Conservation (phyloP, 169 alveolate species). For the Eimeria zaria region DNA sequence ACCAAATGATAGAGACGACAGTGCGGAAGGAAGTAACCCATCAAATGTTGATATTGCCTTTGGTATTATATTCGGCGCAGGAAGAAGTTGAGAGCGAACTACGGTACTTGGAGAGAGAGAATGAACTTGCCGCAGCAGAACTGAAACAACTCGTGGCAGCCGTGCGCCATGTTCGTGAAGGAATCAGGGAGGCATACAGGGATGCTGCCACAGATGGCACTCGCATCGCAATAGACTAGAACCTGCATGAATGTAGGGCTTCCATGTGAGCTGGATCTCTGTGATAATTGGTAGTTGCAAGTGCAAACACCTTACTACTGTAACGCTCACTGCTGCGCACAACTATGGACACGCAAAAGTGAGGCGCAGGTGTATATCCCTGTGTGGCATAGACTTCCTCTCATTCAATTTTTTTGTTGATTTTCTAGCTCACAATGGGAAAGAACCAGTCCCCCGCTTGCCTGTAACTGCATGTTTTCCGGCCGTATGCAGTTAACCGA, state of each 20-base stretch:
- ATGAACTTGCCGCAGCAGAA: constrained; percentile 61
- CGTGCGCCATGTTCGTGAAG: constrained; percentile 61
- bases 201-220: constrained; percentile 71
- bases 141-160: constrained; percentile 65
- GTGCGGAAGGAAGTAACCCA: background rate
- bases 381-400: background rate
- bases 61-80: background rate
- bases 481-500: background rate
- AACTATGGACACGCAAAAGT: background rate
- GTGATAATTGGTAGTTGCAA: background rate
- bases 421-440: background rate
- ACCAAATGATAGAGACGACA: no score
- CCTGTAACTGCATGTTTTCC: background rate
- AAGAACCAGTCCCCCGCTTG: background rate
- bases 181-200: constrained; percentile 50
- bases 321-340: background rate
- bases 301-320: background rate
- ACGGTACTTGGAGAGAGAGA: constrained; percentile 55
- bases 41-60: background rate
- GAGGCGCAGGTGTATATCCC: background rate
- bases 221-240: constrained; percentile 50
- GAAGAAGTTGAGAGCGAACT: constrained; percentile 58
- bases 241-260: background rate
- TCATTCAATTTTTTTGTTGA: background rate
- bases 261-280: background rate